Conservation (phyloP, 1,139 yeast species). For the Kurtzmaniella quercitrusa region DNA sequence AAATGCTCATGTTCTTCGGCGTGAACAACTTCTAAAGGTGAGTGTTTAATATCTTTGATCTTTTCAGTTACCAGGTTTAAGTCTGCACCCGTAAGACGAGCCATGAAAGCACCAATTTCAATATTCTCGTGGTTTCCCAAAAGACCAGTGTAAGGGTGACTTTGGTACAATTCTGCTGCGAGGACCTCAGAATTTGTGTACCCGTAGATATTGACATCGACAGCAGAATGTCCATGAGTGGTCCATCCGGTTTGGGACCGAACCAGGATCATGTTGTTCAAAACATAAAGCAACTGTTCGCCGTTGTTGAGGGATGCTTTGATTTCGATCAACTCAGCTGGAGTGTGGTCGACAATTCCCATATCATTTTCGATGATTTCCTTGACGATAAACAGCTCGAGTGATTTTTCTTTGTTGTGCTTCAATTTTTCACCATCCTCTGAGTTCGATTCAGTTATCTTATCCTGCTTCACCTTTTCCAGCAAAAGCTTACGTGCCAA, state of each 20-base stretch:
- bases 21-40: constrained; percentile 17
- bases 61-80: constrained; percentile 47
- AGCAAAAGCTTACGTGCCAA: constrained; percentile 32
- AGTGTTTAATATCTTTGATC: constrained; percentile 43
- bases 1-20: constrained; percentile 3
- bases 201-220: constrained; percentile 82
- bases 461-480: constrained; percentile 17
- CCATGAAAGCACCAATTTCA: constrained; percentile 75
- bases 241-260: constrained; percentile 85
- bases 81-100: constrained; percentile 50
- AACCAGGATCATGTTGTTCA: constrained; percentile 59
- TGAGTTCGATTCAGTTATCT: constrained; percentile 9
- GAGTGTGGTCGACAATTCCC: constrained; percentile 54
- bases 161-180: constrained; percentile 27
- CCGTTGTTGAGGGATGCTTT: constrained; percentile 15
- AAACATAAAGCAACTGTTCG: constrained; percentile 32
- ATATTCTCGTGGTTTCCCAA: constrained; percentile 82
- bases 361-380: constrained; percentile 54
- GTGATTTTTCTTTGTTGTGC: constrained; percentile 11
- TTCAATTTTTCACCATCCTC: constrained; percentile 21
- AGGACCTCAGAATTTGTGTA: constrained; percentile 52
- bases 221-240: constrained; percentile 87
- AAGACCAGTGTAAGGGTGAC: constrained; percentile 39
- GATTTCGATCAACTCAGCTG: constrained; percentile 41
- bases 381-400: constrained; percentile 33